phyloP scores from a whole-genome alignment of 1,284 basidiomycete genomes.

The Exobasidium rhododendri region DNA sequence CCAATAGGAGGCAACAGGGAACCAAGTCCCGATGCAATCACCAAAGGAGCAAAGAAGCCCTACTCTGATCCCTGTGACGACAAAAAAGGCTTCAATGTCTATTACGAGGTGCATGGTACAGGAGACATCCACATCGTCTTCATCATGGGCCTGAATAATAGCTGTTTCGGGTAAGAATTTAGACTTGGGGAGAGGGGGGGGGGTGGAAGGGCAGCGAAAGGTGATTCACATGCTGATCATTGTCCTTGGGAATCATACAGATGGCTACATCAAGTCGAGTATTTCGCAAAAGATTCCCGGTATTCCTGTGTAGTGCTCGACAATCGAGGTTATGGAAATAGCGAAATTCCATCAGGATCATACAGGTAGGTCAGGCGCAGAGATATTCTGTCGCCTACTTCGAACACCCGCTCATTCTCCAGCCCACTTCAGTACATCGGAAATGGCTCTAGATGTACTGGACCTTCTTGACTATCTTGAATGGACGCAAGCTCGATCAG shows the following conservation, averaged over 20 bases:
- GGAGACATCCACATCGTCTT: conserved; percentile 39
- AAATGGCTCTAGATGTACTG: conserved; percentile 74
- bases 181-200: background rate
- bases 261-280: conserved; percentile 55
- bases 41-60: conserved; percentile 18
- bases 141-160: conserved; percentile 56
- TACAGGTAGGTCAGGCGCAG: conserved; percentile 26
- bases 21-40: conserved; percentile 14
- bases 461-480: conserved; percentile 66
- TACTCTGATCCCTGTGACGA: conserved; percentile 5
- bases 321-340: conserved; percentile 80
- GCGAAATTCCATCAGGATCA: conserved; percentile 61
- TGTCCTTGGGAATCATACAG: background rate
- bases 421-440: conserved; percentile 59
- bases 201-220: too few relatives aligned
- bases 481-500: conserved; percentile 65
- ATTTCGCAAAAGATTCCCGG: conserved; percentile 42
- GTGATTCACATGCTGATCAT: background rate
- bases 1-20: conserved; percentile 16
- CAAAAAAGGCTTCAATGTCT: conserved; percentile 38
- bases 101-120: conserved; percentile 53
- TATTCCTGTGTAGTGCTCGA: conserved; percentile 75
- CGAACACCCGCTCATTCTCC: background rate
- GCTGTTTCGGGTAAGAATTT: conserved; percentile 38
- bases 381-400: too few relatives aligned